These are phyloP conservation scores for Calonectria ilicicola DNA, from an alignment of 2,329 filamentous ascomycete genomes.

Conservation along the genomic window DNA sequence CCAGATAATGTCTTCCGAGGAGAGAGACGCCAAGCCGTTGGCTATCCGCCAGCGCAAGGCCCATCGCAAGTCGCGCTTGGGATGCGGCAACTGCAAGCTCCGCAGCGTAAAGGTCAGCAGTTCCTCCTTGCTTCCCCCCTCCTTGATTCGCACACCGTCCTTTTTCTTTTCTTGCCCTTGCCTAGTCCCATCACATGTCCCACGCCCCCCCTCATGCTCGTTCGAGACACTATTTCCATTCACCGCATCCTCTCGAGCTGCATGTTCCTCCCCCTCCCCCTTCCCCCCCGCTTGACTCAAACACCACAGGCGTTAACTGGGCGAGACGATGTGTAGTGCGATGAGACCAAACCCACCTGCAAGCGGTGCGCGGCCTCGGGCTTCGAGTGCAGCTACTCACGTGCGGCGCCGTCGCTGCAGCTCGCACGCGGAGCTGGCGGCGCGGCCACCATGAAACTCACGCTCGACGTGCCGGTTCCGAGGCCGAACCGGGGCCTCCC, in stretches of 20 bases:
- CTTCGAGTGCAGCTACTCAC: slow-evolving; percentile 61
- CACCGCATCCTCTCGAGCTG: not conserved
- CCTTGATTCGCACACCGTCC: not conserved
- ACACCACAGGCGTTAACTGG: slow-evolving; percentile 23
- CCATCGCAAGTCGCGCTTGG: slow-evolving; percentile 65
- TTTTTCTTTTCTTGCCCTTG: not conserved
- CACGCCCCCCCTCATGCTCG: not conserved
- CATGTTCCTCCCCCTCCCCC: not conserved
- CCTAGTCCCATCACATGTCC: not conserved
- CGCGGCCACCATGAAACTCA: slow-evolving; percentile 29
- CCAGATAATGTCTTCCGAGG: not conserved
- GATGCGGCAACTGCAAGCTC: slow-evolving; percentile 69
- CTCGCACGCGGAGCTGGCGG: slow-evolving; percentile 30
- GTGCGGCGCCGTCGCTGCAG: slow-evolving; percentile 34
- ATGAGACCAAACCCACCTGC: slow-evolving; percentile 63
- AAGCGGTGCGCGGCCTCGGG: slow-evolving; percentile 60
- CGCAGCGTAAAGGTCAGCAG: slow-evolving; percentile 61
- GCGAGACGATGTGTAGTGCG: slow-evolving; percentile 55
- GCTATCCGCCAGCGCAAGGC: slow-evolving; percentile 46
- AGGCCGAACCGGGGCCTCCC: slow-evolving; percentile 23
- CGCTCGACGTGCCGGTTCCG: slow-evolving; percentile 25
- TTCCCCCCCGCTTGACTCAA: not conserved
- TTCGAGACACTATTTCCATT: not conserved
- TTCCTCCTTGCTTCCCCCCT: not conserved
- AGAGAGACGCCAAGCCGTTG: not conserved